Evolutionary conservation across 2,329 filamentous ascomycete genomes (phyloP).

Genomic region (Aspergillus viridinutans): DNA sequence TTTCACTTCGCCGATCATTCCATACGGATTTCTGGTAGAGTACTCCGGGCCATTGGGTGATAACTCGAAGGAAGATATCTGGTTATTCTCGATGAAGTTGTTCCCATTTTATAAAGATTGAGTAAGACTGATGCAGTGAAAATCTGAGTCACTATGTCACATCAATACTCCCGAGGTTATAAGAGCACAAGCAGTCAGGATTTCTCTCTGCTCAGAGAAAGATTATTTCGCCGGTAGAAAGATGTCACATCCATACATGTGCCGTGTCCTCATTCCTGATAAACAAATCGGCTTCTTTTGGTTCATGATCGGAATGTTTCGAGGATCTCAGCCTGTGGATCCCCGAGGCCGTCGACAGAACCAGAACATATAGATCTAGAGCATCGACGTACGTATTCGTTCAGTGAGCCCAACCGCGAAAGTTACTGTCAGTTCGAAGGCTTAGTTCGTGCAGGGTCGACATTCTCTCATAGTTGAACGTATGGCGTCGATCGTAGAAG

Average conservation of each 20-base stretch:
- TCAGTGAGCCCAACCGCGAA: not conserved
- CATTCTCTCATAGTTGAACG: constrained; percentile 3
- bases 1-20: not conserved
- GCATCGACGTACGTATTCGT: not conserved
- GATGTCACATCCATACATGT: constrained; percentile 11
- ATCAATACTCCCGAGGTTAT: not conserved
- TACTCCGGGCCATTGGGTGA: not conserved
- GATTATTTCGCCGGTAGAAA: not conserved
- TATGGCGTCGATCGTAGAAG: constrained; percentile 18
- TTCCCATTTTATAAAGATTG: not conserved
- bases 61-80: not conserved
- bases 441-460: not conserved
- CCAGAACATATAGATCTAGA: not conserved
- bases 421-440: not conserved
- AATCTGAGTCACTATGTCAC: not conserved
- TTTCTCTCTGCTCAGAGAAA: not conserved
- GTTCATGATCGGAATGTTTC: not conserved
- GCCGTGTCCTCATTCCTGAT: not conserved
- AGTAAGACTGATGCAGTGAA: not conserved
- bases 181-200: not conserved
- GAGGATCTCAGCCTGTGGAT: constrained; percentile 1
- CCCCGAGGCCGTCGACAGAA: not conserved
- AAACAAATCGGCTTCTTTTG: not conserved
- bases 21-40: too few species aligned
- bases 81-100: not conserved